Conservation (phyloP, 2,329 filamentous ascomycete genomes). For the Teratosphaeria viscida region DNA sequence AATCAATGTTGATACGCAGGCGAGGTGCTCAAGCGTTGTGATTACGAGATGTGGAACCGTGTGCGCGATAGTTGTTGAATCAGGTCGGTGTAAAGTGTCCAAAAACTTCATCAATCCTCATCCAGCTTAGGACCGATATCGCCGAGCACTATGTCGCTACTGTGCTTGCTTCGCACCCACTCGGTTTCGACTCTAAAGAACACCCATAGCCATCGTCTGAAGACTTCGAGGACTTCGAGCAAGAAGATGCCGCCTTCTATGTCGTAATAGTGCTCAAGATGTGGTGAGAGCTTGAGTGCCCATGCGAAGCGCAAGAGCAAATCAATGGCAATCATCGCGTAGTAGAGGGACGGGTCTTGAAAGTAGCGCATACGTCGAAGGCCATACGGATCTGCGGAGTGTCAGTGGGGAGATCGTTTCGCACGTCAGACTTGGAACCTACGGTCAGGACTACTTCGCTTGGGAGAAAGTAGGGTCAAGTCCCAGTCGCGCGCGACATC, state of each 20-base stretch:
- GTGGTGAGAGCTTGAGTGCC: slow-evolving; percentile 75
- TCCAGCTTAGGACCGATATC: slow-evolving; percentile 6
- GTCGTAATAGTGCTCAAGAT: slow-evolving; percentile 74
- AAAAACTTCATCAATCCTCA: neutral
- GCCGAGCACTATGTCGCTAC: slow-evolving; percentile 2
- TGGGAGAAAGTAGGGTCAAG: slow-evolving; percentile 61
- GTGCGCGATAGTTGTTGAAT: neutral
- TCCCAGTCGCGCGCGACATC: slow-evolving; percentile 97
- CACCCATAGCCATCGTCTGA: slow-evolving; percentile 90
- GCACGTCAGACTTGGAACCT: neutral
- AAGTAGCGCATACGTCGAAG: slow-evolving; percentile 67
- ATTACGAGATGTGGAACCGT: neutral
- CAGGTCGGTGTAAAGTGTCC: neutral
- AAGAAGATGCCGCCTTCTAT: slow-evolving; percentile 82
- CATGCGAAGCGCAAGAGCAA: slow-evolving; percentile 78
- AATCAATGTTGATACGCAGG: neutral
- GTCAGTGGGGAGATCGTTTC: neutral
- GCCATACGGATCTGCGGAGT: slow-evolving; percentile 54
- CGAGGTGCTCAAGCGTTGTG: neutral
- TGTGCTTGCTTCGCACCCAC: slow-evolving; percentile 41
- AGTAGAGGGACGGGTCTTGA: slow-evolving; percentile 65
- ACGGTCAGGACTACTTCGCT: slow-evolving; percentile 1
- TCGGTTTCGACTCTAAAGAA: slow-evolving; percentile 94
- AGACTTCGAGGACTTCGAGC: slow-evolving; percentile 76
- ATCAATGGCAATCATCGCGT: slow-evolving; percentile 68